phyloP scores from a whole-genome alignment of 2,329 filamentous ascomycete species.

The Geosmithia putterillii region DNA sequence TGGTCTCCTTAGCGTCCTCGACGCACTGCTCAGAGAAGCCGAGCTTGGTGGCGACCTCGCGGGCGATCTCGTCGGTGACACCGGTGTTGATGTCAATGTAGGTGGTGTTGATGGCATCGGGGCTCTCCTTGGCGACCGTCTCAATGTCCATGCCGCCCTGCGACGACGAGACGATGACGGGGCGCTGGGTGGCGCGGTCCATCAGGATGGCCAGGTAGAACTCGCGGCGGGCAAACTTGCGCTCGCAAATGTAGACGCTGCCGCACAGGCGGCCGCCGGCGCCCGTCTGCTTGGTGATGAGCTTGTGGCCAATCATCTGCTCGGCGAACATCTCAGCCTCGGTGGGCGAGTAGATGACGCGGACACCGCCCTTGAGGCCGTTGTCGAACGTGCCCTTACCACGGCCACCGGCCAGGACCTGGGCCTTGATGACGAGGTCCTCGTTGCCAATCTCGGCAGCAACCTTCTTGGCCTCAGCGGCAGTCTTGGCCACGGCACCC shows the following conservation, averaged over 20 bases:
- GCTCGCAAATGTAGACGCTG: slow-evolving; percentile 97
- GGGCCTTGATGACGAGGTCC: slow-evolving; percentile 99
- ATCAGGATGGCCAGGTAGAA: slow-evolving; percentile 99
- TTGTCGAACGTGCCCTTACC: slow-evolving; percentile 98
- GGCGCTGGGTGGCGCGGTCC: slow-evolving; percentile 83
- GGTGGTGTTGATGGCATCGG: slow-evolving; percentile 89
- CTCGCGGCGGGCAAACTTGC: slow-evolving; percentile 97
- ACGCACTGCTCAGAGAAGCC: slow-evolving; percentile 98
- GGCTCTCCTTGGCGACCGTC: slow-evolving; percentile 93
- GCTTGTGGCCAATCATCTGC: slow-evolving; percentile 99
- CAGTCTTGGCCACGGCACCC: slow-evolving; percentile 71
- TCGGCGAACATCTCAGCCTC: slow-evolving; percentile 94
- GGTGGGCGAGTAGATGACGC: slow-evolving; percentile 96
- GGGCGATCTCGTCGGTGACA: slow-evolving; percentile 90
- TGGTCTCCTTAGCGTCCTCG: slow-evolving; percentile 87
- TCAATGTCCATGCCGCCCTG: slow-evolving; percentile 99
- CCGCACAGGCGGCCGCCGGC: slow-evolving; percentile 88
- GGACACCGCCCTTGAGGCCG: slow-evolving; percentile 95
- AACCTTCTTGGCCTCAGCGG: slow-evolving; percentile 81
- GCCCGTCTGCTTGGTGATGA: slow-evolving; percentile 98
- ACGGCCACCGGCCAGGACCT: slow-evolving; percentile 93
- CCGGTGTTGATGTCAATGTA: slow-evolving; percentile 87
- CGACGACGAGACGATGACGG: slow-evolving; percentile 93
- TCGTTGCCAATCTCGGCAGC: slow-evolving; percentile 85
- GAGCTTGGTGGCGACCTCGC: slow-evolving; percentile 78